Base-by-base conservation (phyloP, 257 asterid genomes). In the Fraxinus cuspidata region DNA sequence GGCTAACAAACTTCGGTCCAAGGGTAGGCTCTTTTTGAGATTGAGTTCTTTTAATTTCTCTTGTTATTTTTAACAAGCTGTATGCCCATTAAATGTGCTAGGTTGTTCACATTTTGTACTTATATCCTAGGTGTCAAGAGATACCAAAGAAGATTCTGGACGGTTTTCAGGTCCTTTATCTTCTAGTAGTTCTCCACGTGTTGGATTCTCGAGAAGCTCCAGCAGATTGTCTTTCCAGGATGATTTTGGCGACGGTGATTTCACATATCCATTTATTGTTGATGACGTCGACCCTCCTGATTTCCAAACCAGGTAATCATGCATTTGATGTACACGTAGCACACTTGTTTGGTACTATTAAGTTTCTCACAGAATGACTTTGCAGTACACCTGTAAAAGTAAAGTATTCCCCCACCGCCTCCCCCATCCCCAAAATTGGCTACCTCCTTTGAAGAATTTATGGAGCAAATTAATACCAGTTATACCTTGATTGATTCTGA, bases 191-290 rank as follows among this genome's bases (percentile, higher is more conserved):
- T 96, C 99, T 8, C 98, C 99, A 56, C 97, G 94, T 79, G 86
- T 90, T 74, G 98, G 96, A 76, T 89, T 89, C 90, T 96, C 99
- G 4, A 89, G 98, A 81, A 93, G 95, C 85, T 96, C 99, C 34
- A 96, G 99, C 85, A 87, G 99, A 75, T 81, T 96, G 83, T 96
- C 99, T 84, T 93, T 93, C 81, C 97, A 89, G 89, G 99, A 92
- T 83, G 99, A 96, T 69, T 86, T 96, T 82, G 98, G 94, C 21
- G 97, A 90, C 68, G 83, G 84, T 64, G 99, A 92, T 79, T 94
- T 91, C 75, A 83, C 96, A 11, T 92, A 91, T 85, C 99, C 98
- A 31, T 96, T 96, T 88, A 90, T 96, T 86, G 97, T 96, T 81
- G 99, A 96, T 85, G 99, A 96, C 60, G 93, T 93, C 42, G 99